phyloP scores from a whole-genome alignment of 192 early-diverging fungal species.

The Backusella westeae region DNA sequence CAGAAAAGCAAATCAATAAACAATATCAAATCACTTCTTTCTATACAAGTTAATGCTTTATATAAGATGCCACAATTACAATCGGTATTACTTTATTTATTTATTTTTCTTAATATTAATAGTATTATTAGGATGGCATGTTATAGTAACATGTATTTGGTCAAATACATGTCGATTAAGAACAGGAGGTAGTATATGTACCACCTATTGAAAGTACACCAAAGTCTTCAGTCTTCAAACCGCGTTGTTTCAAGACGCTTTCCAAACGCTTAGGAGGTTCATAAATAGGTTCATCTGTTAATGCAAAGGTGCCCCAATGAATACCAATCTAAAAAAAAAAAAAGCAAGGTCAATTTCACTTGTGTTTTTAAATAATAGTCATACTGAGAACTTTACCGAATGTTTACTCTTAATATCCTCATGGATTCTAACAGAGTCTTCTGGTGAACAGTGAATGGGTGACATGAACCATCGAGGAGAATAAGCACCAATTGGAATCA shows the following conservation, averaged over 20 bases:
- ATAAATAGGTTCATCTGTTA: conserved; percentile 66
- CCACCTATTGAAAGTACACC: conserved; percentile 50
- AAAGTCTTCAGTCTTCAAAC: conserved; percentile 46
- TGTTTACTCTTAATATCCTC: conserved; percentile 64
- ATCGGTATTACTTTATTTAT: too few species aligned
- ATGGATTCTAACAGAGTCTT: conserved; percentile 80
- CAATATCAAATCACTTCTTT: too few species aligned
- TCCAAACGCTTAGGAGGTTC: conserved; percentile 67
- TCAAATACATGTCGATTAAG: not conserved
- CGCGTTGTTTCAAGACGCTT: conserved; percentile 51
- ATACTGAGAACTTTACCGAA: conserved; percentile 18
- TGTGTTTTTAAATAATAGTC: not conserved
- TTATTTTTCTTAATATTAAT: too few species aligned
- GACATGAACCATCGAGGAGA: conserved; percentile 72
- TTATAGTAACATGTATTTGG: too few species aligned
- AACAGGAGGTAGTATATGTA: conserved; percentile 16
- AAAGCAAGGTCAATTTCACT: not conserved
- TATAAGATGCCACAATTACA: too few species aligned
- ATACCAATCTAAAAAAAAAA: conserved; percentile 53
- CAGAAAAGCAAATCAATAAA: too few species aligned
- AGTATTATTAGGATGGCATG: too few species aligned
- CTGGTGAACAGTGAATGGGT: conserved; percentile 73
- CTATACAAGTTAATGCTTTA: too few species aligned
- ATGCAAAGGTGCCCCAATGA: conserved; percentile 85
- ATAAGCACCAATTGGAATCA: conserved; percentile 88